These are phyloP conservation scores for Mycena olivaceomarginata DNA, from an alignment of 768 basidiomycete genomes.

Conservation along the genomic window DNA sequence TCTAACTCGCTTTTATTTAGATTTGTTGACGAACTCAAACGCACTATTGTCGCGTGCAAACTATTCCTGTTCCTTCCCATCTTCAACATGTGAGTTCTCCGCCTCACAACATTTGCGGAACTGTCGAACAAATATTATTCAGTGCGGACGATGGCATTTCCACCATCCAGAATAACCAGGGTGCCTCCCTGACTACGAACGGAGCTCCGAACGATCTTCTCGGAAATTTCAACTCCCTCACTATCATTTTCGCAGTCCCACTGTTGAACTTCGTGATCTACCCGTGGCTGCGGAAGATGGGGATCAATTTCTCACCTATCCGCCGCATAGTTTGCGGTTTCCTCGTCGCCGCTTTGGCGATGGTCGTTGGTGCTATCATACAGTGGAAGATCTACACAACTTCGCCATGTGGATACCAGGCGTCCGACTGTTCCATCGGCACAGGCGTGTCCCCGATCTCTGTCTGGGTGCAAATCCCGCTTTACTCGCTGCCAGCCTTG, in stretches of 20 bases:
- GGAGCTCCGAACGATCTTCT: slow-evolving; percentile 56
- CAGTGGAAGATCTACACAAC: slow-evolving; percentile 51
- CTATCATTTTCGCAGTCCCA: slow-evolving; percentile 53
- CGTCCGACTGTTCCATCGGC: slow-evolving; percentile 46
- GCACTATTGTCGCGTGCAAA: slow-evolving; percentile 55
- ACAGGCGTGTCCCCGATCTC: slow-evolving; percentile 49
- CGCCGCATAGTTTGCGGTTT: slow-evolving; percentile 50
- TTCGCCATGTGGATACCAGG: slow-evolving; percentile 49
- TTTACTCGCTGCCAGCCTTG: slow-evolving; percentile 48
- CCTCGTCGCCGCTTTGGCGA: slow-evolving; percentile 43
- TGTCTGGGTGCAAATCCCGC: slow-evolving; percentile 50
- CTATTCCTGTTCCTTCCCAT: slow-evolving; percentile 56
- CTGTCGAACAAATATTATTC: neutral
- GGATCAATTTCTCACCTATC: slow-evolving; percentile 55
- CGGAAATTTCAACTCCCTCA: slow-evolving; percentile 57
- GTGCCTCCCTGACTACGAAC: slow-evolving; percentile 54
- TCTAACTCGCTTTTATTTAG: slow-evolving; percentile 19
- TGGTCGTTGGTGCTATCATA: slow-evolving; percentile 47
- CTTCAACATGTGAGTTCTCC: slow-evolving; percentile 46
- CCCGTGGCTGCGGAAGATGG: slow-evolving; percentile 52
- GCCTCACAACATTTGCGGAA: neutral
- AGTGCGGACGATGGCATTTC: slow-evolving; percentile 53
- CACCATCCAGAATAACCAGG: slow-evolving; percentile 52
- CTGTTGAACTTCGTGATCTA: slow-evolving; percentile 54
- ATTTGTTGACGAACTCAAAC: slow-evolving; percentile 57